These are phyloP conservation scores for Beauveria brongniartii DNA, from an alignment of 2,329 filamentous ascomycete genomes.

Conservation along the genomic window DNA sequence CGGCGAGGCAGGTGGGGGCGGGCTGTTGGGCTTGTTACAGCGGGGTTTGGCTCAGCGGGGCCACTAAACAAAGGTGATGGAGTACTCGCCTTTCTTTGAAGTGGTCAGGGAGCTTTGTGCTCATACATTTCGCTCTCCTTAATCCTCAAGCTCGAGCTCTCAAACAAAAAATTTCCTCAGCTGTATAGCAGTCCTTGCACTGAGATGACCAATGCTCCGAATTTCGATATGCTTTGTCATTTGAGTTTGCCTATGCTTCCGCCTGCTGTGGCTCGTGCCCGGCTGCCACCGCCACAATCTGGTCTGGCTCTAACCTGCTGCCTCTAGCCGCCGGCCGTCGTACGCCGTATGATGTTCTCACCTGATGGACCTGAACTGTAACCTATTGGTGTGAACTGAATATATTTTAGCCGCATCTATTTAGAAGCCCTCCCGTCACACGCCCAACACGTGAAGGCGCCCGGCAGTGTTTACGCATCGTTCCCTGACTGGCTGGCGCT, in stretches of 20 bases:
- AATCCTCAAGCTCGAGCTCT: neutral
- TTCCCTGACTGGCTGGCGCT: neutral
- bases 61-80: neutral
- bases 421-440: neutral
- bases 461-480: neutral
- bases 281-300: neutral
- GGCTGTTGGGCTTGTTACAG: neutral
- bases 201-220: too few species aligned
- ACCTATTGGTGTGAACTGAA: neutral
- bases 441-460: neutral
- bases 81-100: too few species aligned
- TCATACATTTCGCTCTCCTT: too few species aligned
- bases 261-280: neutral
- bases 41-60: neutral
- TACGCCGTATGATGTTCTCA: neutral
- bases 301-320: neutral
- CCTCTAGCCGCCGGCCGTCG: neutral
- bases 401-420: neutral
- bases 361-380: neutral
- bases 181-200: too few species aligned
- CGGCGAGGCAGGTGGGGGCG: slow-evolving; percentile 3
- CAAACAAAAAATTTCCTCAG: neutral
- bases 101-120: neutral
- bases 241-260: neutral
- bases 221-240: neutral